phyloP scores from a whole-genome alignment of 116 monocot species.

The Papilionanthe hybrid region DNA sequence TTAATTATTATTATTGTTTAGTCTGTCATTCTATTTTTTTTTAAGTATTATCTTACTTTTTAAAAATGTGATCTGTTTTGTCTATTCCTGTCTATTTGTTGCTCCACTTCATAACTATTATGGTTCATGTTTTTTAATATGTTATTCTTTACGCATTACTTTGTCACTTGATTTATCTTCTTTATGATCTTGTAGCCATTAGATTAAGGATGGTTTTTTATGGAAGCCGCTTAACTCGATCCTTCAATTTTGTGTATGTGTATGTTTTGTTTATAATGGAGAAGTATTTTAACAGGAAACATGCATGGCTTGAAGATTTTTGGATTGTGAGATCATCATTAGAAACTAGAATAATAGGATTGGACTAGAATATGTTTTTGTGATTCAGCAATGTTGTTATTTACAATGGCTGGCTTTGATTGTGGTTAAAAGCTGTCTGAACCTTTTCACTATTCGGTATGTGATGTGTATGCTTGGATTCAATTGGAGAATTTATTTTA shows the following conservation, averaged over 20 bases:
- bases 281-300: not conserved
- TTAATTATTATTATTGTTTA: too few relatives aligned
- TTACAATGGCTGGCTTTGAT: too few relatives aligned
- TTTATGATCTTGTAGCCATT: too few relatives aligned
- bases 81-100: slow-evolving; percentile 1
- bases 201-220: too few relatives aligned
- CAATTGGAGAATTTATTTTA: not conserved
- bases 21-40: too few relatives aligned
- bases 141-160: too few relatives aligned
- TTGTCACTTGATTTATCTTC: too few relatives aligned
- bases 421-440: not conserved
- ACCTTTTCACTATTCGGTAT: not conserved
- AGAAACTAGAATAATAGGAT: not conserved
- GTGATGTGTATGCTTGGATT: not conserved
- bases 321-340: not conserved
- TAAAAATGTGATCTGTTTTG: not conserved
- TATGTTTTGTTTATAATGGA: not conserved
- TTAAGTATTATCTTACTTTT: not conserved
- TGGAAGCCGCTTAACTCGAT: too few relatives aligned
- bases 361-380: too few relatives aligned
- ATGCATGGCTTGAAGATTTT: not conserved
- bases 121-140: not conserved
- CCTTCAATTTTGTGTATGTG: not conserved
- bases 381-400: too few relatives aligned
- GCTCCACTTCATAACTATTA: not conserved